A percentile compares a stretch with the other conserved stretches of the same genome.
phyloP scores from a whole-genome alignment of 2,329 filamentous ascomycete species.

The Neoarthrinium moseri region DNA sequence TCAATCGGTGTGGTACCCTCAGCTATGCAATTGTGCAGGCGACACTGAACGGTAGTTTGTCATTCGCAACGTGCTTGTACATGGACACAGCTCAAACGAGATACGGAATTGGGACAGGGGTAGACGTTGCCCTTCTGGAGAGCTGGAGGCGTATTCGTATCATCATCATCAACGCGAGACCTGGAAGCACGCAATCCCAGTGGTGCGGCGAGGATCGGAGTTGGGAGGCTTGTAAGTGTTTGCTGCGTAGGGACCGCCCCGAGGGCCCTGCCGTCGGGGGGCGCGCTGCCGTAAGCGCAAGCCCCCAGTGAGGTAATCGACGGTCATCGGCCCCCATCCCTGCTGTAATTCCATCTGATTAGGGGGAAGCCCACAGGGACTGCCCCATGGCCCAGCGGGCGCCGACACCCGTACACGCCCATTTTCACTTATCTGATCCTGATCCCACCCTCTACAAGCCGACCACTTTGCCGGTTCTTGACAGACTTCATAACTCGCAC shows the following conservation, averaged over 20 bases:
- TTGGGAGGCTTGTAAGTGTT: not conserved
- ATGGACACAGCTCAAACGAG: too few species aligned
- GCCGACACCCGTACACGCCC: too few species aligned
- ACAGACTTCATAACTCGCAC: too few species aligned
- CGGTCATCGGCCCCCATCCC: not conserved
- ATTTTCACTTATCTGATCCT: conserved; percentile 6
- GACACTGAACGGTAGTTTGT: too few species aligned
- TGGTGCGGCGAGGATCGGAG: conserved; percentile 7
- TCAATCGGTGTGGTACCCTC: too few species aligned
- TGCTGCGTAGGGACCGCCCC: not conserved
- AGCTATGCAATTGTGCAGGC: too few species aligned
- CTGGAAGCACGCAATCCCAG: conserved; percentile 7
- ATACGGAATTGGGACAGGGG: not conserved
- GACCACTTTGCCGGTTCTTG: too few species aligned
- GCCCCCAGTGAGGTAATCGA: not conserved
- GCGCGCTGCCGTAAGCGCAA: not conserved
- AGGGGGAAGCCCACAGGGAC: too few species aligned
- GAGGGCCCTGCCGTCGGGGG: conserved; percentile 1
- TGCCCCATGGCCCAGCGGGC: too few species aligned
- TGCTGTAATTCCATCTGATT: conserved; percentile 4
- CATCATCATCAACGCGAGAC: too few species aligned
- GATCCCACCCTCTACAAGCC: not conserved
- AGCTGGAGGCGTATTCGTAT: too few species aligned
- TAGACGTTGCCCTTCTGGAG: not conserved
- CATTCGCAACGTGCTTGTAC: too few species aligned